Base-by-base conservation (phyloP, 2,329 filamentous ascomycete genomes). In the Cordyceps javanica region DNA sequence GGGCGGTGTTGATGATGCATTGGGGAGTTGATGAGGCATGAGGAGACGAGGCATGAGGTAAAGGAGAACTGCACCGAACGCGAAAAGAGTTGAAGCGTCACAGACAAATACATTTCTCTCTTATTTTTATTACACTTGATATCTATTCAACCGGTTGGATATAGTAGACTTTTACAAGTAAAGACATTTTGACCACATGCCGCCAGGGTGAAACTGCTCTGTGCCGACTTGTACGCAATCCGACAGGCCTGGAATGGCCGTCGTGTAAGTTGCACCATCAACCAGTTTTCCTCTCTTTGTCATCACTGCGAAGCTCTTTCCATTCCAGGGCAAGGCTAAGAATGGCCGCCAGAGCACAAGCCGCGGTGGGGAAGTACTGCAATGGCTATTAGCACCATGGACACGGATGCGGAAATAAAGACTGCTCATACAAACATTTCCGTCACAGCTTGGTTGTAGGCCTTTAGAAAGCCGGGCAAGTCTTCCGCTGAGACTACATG, bases 361-460 rank as follows among this genome's bases (percentile, higher is more conserved):
- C 42, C n/a, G 52, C 52, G 9, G 28, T 38, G 26, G 52, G 52
- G 30, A 55, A 55, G 23, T 45, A 55, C 41, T 55, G n/a, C n/a
- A n/a, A n/a, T n/a, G n/a, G n/a, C n/a, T n/a, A n/a, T n/a, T n/a
- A n/a, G n/a, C n/a, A n/a, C n/a, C n/a, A n/a, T n/a, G n/a, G n/a
- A n/a, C n/a, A n/a, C n/a, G n/a, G n/a, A n/a, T n/a, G n/a, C n/a
- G n/a, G n/a, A n/a, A n/a, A n/a, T n/a, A n/a, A n/a, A n/a, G n/a
- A n/a, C n/a, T 19, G 49, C 34, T 13, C 38, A n/a, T n/a, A 56
- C 54, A 41, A 56, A 56, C 5, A 50, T 25, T 13, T 10, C 14
- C 10, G 44, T 56, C n/a, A 50, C 34, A 14, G 54, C 54, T 19
- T 49, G 14, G n/a, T 56, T 56, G 42, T 56, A 56, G 7, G 21